Base-by-base conservation (phyloP, 163 green algal species). In the Scenedesmus sp. region DNA sequence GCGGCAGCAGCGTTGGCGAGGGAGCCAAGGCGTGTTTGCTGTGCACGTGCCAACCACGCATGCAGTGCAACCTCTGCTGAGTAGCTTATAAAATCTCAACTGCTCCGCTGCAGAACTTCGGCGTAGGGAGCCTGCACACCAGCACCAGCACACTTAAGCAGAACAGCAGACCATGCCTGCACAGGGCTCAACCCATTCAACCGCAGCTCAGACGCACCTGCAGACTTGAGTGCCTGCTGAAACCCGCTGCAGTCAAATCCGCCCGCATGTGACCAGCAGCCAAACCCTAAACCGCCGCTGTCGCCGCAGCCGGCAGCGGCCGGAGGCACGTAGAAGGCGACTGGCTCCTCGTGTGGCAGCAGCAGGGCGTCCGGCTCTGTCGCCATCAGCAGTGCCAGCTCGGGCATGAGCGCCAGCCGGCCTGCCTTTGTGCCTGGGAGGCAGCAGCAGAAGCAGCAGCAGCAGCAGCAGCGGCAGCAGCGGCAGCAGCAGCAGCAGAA, bases 301-400 rank as follows among this genome's bases (percentile, higher is more conserved):
- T 37, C 79, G 1, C 83, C n/a, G 83, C 33, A 56, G 5, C 83
- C 56, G 33, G 56, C 72, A 81, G 35, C 72, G 13, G 15, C 72
- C 49, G 72, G 43, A 7, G 89, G 89, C 49, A 94, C 88, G 86
- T 94, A 96, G 88, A 96, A 97, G 5, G 91, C 88, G 0, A 44
- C 68, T 13, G 83, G 22, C 13, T 88, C 18, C 10, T 88, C 56
- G 26, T 72, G 83, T 7, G 42, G 72, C 83, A 94, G 83, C 87
- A 95, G 93, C 44, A 90, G 20, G 0, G 95, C 95, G 24, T 94
- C 90, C 3, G 94, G 92, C 92, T 97, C 95, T 37, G 78, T 81
- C 24, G 91, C 95, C 95, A 97, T 96, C 12, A 93, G 76, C 70
- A 89, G 33, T 30, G 87, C 92, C 78, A 96, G 51, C 33, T 81